Percentiles rank a stretch among this genome's conserved stretches.
Evolutionary conservation across 1,139 yeast genomes (phyloP).

Genomic region (Geotrichum australiense): DNA sequence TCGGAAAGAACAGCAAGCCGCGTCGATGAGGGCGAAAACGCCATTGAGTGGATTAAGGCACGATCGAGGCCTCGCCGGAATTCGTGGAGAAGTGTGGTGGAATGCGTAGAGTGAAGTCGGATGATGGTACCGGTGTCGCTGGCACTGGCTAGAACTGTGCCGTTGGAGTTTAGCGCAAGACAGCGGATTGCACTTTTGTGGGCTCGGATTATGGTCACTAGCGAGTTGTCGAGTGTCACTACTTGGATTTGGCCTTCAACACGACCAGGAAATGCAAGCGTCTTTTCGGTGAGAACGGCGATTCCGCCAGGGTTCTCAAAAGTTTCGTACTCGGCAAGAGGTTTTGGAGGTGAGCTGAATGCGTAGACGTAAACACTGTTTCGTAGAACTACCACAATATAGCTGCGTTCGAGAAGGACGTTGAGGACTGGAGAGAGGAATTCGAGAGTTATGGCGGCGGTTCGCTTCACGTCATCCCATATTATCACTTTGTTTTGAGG

Average conservation of each 20-base stretch:
- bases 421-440: slow-evolving; percentile 68
- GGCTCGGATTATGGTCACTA: slow-evolving; percentile 72
- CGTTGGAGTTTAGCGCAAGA: slow-evolving; percentile 62
- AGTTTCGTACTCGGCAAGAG: slow-evolving; percentile 66
- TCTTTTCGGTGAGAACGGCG: slow-evolving; percentile 50
- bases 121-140: slow-evolving; percentile 83
- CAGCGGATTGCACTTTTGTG: slow-evolving; percentile 68
- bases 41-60: slow-evolving; percentile 75
- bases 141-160: slow-evolving; percentile 79
- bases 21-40: slow-evolving; percentile 68
- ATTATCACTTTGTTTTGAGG: slow-evolving; percentile 68
- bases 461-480: slow-evolving; percentile 86
- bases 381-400: slow-evolving; percentile 64
- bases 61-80: slow-evolving; percentile 84
- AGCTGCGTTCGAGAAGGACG: slow-evolving; percentile 64
- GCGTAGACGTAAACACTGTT: slow-evolving; percentile 69
- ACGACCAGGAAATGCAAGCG: slow-evolving; percentile 63
- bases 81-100: slow-evolving; percentile 68
- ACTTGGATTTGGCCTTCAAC: slow-evolving; percentile 69
- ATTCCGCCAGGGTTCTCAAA: slow-evolving; percentile 60
- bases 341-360: slow-evolving; percentile 70
- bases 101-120: slow-evolving; percentile 66
- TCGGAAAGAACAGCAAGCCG: slow-evolving; percentile 81
- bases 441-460: slow-evolving; percentile 66
- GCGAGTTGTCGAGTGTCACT: slow-evolving; percentile 57